phyloP scores from a whole-genome alignment of 768 basidiomycete species.

The Mycena chlorophos region DNA sequence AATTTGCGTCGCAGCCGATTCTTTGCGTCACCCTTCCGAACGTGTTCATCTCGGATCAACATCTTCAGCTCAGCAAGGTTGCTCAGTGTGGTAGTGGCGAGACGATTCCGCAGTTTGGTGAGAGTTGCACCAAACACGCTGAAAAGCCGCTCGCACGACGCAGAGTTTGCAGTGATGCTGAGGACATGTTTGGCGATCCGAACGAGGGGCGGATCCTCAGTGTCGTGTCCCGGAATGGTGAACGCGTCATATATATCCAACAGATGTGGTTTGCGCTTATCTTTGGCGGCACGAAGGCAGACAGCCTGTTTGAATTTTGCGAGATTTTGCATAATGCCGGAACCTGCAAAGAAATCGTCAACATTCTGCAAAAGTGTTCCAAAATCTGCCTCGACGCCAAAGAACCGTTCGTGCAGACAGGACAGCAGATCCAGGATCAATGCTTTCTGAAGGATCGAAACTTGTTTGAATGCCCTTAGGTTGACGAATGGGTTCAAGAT shows the following conservation, averaged over 20 bases:
- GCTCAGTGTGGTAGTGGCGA: slow-evolving; percentile 23
- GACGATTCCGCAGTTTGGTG: slow-evolving; percentile 27
- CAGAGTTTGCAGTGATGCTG: slow-evolving; percentile 31
- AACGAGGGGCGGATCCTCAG: slow-evolving; percentile 18
- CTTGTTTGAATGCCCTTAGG: slow-evolving; percentile 32
- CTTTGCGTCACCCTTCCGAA: slow-evolving; percentile 3
- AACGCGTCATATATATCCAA: slow-evolving; percentile 13
- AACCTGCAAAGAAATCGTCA: background rate
- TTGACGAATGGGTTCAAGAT: slow-evolving; percentile 1
- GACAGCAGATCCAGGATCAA: background rate
- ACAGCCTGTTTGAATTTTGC: background rate
- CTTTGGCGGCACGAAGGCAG: background rate
- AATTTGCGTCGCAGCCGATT: slow-evolving; percentile 9
- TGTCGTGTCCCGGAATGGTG: slow-evolving; percentile 6
- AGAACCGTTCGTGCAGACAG: background rate
- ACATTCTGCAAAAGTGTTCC: background rate
- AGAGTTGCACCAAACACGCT: slow-evolving; percentile 33
- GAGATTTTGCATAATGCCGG: background rate
- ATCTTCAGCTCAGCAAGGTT: slow-evolving; percentile 30
- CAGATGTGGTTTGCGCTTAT: slow-evolving; percentile 10
- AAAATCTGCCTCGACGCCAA: background rate
- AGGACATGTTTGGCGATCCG: slow-evolving; percentile 23
- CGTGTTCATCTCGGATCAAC: slow-evolving; percentile 30
- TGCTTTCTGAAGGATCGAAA: background rate
- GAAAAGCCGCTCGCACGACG: slow-evolving; percentile 33